Evolutionary conservation across 2,329 filamentous ascomycete species (phyloP), one percentile per base, ranked within the genome.

Genomic region (Sporothrix variecibatus): DNA sequence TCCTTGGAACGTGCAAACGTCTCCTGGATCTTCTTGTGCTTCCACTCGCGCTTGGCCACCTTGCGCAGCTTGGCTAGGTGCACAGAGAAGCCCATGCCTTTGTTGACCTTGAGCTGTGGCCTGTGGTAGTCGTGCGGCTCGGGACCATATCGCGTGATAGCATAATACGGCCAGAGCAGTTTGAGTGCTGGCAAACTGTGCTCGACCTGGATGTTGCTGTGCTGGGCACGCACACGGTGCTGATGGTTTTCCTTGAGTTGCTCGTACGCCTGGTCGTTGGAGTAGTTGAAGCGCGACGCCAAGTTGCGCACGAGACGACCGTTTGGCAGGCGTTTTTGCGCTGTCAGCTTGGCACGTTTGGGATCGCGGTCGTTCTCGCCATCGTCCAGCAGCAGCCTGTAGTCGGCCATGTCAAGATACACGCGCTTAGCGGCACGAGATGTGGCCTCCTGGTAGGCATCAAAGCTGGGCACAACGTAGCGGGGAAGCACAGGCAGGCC

Each of bases 241-340:
- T 97, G 94, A 80, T 97, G 95, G 80, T 98, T 98, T 82, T 97
- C 94, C 83, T 98, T 98, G 62, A 99, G 88, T 75, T 94, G 90
- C 80, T 98, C 95, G 81, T 99, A 99, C 1, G 95, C 95, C 75
- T 96, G 93, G 79, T 99, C 96, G 76, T 98, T 98, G 40, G 95
- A 97, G 74, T 97, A 93, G 80, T 98, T 98, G 86, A 97, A 99
- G 58, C 95, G 91, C 77, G 92, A 89, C 51, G 89, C 89, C 49
- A 97, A 87, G 73, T 93, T 91, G 72, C 92, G 92, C 2, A 91
- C 90, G 58, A 94, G 84, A 70, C 90, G 92, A 20, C 91, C 90
- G 73, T 89, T 92, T 8, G 88, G 90, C 85, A 90, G 91, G 76
- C 88, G 91, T 82, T 88, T 92, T 76, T 89, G 87, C 7, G 65